Percentiles rank a stretch among this genome's conserved stretches.
phyloP scores from a whole-genome alignment of 345 rosid species.

The Jatropha curcas region DNA sequence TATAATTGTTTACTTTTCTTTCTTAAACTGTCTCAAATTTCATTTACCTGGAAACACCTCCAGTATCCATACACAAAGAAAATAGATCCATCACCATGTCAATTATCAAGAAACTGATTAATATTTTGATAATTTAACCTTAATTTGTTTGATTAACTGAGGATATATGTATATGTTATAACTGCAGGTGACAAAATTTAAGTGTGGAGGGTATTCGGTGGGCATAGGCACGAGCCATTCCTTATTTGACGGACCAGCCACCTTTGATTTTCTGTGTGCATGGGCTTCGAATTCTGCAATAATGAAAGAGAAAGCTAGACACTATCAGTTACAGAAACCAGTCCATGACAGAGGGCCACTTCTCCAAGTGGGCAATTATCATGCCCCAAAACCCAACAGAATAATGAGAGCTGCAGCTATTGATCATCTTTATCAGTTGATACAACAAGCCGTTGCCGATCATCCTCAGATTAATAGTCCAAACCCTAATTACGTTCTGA shows the following conservation, averaged over 20 bases:
- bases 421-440: conserved; percentile 61
- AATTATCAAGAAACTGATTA: too few species aligned
- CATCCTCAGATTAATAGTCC: neutral
- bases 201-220: conserved; percentile 65
- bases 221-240: conserved; percentile 70
- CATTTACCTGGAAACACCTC: too few species aligned
- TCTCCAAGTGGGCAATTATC: conserved; percentile 1
- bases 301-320: conserved; percentile 20
- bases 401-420: conserved; percentile 54
- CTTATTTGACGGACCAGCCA: conserved; percentile 62
- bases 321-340: conserved; percentile 32
- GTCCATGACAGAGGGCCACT: conserved; percentile 54
- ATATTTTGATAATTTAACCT: too few species aligned
- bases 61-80: too few species aligned
- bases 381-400: neutral
- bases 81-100: too few species aligned
- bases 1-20: too few species aligned
- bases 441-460: conserved; percentile 38
- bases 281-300: conserved; percentile 53
- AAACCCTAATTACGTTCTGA: conserved; percentile 35
- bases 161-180: neutral
- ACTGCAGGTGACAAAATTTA: conserved; percentile 59
- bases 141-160: too few species aligned
- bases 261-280: conserved; percentile 48
- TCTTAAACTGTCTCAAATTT: too few species aligned